Conservation (phyloP, 1,139 yeast genomes). For the Protomyces arabidopsidicola region DNA sequence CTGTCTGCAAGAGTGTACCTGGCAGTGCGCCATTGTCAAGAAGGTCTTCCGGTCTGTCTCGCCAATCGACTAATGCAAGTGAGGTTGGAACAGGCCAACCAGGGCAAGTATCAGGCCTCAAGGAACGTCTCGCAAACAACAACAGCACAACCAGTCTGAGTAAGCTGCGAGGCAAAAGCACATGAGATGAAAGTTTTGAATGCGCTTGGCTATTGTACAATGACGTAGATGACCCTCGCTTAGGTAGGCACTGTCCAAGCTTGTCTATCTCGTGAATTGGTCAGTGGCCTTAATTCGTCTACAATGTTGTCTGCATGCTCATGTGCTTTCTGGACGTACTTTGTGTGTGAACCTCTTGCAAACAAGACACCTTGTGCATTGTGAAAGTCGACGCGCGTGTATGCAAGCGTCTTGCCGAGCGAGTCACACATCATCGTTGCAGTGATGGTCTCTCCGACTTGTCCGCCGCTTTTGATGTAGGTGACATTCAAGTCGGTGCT, state of each 20-base stretch:
- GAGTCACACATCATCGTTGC: conserved; percentile 33
- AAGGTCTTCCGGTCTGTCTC: not conserved
- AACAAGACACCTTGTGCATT: conserved; percentile 38
- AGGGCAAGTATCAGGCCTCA: not conserved
- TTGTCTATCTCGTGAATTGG: not conserved
- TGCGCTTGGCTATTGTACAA: not conserved
- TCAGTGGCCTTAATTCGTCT: conserved; percentile 4
- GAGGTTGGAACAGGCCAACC: not conserved
- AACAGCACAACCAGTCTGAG: not conserved
- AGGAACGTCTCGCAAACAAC: not conserved
- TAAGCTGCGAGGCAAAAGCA: not conserved
- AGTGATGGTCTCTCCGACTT: conserved; percentile 37
- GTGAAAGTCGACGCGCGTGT: conserved; percentile 42
- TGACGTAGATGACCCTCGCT: not conserved
- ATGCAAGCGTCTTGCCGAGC: conserved; percentile 45
- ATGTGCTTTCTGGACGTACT: conserved; percentile 42
- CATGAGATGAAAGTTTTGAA: not conserved
- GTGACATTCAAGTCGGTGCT: conserved; percentile 45
- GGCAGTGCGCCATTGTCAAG: not conserved
- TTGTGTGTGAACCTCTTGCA: conserved; percentile 47
- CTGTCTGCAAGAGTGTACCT: not conserved
- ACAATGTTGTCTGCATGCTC: conserved; percentile 20
- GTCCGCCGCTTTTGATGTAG: conserved; percentile 44
- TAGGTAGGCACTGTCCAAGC: not conserved
- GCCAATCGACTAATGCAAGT: not conserved